A percentile compares a stretch with the other conserved stretches of the same genome.
Evolutionary conservation across 257 asterid genomes (phyloP).

Genomic region (Solanum paucissectum): DNA sequence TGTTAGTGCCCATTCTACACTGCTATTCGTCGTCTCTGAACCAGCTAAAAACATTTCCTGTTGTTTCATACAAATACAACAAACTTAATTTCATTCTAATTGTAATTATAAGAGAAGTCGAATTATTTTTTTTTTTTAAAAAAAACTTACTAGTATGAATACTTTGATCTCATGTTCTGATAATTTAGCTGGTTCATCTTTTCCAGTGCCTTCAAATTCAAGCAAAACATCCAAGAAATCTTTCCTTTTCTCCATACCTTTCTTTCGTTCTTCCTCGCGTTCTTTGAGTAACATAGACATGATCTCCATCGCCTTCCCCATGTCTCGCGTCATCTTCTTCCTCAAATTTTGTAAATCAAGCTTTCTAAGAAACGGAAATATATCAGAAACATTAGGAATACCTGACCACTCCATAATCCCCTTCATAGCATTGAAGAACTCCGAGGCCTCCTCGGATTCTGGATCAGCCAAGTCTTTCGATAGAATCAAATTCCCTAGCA

Average conservation of each 20-base stretch:
- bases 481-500: conserved; percentile 24
- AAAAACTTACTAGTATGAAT: neutral
- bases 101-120: no score
- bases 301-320: neutral
- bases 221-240: conserved; percentile 43
- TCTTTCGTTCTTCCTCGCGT: neutral
- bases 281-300: neutral
- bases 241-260: neutral
- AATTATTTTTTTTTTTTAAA: no score
- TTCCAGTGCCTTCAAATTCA: conserved; percentile 50
- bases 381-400: neutral
- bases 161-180: neutral
- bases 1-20: neutral
- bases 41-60: neutral
- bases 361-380: neutral
- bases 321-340: neutral
- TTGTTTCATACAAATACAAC: neutral
- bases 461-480: neutral
- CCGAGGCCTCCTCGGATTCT: neutral
- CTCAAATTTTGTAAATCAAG: neutral
- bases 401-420: neutral
- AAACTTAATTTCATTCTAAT: neutral
- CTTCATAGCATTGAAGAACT: neutral
- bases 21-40: neutral
- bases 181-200: conserved; percentile 32